Evolutionary conservation across 2,329 filamentous ascomycete genomes (phyloP), one percentile per base, ranked within the genome.

Genomic region (Pseudogymnoascus sp.): DNA sequence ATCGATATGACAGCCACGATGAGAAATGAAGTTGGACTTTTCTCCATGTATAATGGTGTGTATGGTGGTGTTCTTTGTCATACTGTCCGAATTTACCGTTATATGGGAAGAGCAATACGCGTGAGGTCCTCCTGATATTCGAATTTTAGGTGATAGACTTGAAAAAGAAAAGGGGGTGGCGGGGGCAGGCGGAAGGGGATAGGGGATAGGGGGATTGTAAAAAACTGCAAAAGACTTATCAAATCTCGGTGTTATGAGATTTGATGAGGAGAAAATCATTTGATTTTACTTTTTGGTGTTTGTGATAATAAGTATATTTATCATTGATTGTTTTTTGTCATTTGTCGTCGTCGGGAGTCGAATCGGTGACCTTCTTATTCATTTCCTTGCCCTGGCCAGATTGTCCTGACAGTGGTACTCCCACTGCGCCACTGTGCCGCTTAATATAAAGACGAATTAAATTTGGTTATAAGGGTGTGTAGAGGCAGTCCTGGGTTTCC

Each of bases 361-460:
- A 35, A 55, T 35, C 14, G 14, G 16, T 55, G 10, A 29, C 49
- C 49, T 33, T 16, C 21, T 31, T 52, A 55, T 55, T 35, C 49
- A 55, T 55, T 52, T 52, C 49, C 29, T 7, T 12, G n/a, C 49
- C 49, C 49, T 55, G 49, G 49, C 49, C 49, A 55, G 49, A 55
- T 55, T 55, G 49, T 55, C 49, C 49, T 21, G 49, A 35, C 29
- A 55, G 49, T 55, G 49, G 49, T 55, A 55, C 49, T 55, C n/a
- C 49, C 49, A 55, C 49, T 55, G 49, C 49, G 49, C 49, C 49
- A 55, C 49, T 55, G 29, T 55, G 49, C 49, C 49, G 49, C 49
- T 55, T 55, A 14, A 35, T 33, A 35, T 55, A 5, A 55, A 21
- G 29, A 33, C 3, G n/a, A 33, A n/a, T 55, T 14, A 55, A 55